phyloP scores from a whole-genome alignment of 192 early-diverging fungal genomes.

The Dimargaris cristalligena region DNA sequence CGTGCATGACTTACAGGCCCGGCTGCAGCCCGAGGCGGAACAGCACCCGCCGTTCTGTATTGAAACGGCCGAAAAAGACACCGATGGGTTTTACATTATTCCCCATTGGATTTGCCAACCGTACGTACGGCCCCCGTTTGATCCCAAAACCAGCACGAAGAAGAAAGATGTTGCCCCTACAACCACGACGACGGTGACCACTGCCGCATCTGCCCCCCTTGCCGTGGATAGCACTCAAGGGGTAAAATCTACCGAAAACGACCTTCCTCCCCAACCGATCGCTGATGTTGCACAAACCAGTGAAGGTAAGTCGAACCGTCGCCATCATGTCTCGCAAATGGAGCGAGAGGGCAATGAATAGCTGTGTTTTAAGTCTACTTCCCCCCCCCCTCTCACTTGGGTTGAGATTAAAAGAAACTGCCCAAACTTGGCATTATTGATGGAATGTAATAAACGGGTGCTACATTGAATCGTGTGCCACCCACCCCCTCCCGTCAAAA shows the following conservation, averaged over 20 bases:
- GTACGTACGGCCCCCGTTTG: constrained; percentile 28
- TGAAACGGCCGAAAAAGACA: constrained; percentile 15
- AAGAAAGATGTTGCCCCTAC: not conserved
- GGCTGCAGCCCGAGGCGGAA: constrained; percentile 23
- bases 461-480: no score
- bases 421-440: no score
- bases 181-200: not conserved
- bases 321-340: no score
- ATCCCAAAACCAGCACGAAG: not conserved
- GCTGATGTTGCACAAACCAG: not conserved
- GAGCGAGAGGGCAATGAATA: no score
- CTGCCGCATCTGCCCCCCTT: not conserved
- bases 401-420: no score
- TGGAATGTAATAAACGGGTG: no score
- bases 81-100: constrained; percentile 34
- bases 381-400: no score
- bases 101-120: constrained; percentile 58
- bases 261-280: not conserved
- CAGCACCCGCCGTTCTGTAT: constrained; percentile 21
- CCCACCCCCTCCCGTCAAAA: no score
- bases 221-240: not conserved
- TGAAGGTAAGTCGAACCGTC: not conserved
- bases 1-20: constrained; percentile 34
- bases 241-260: not conserved
- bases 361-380: no score